Percentiles rank a stretch among this genome's conserved stretches.
Conservation (phyloP, 495 filamentous ascomycete species). For the Lasiosphaeria miniovina region DNA sequence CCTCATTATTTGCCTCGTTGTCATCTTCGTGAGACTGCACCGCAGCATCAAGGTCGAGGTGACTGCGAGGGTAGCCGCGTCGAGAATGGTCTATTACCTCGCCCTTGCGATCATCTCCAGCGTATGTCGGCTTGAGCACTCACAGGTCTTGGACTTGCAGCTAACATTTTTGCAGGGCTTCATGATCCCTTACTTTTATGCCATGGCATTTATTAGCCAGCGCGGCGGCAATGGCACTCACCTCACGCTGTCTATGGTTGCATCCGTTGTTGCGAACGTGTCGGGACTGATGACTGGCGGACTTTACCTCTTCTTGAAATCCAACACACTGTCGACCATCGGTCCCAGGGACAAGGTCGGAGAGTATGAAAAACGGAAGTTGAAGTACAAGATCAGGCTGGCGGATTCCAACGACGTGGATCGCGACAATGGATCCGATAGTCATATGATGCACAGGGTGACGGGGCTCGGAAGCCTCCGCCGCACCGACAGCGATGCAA, state of each 20-base stretch:
- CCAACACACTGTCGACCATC: constrained; percentile 40
- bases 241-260: constrained; percentile 43
- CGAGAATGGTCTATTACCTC: constrained; percentile 49
- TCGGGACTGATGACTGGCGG: constrained; percentile 48
- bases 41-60: constrained; percentile 41
- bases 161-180: constrained; percentile 30
- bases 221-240: constrained; percentile 20
- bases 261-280: constrained; percentile 47
- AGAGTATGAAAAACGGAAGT: constrained; percentile 38
- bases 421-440: constrained; percentile 19
- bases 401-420: constrained; percentile 23
- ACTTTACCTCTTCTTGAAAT: constrained; percentile 49
- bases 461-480: constrained; percentile 23
- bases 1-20: constrained; percentile 29
- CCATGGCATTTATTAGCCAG: constrained; percentile 31
- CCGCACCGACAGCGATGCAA: constrained; percentile 35
- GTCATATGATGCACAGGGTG: constrained; percentile 33
- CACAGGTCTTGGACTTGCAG: neutral
- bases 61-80: constrained; percentile 40
- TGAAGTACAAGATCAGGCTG: constrained; percentile 29
- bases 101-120: constrained; percentile 40
- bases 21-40: constrained; percentile 39
- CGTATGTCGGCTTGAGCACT: constrained; percentile 24
- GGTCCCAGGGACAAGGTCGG: constrained; percentile 39
- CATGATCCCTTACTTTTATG: constrained; percentile 46